These are phyloP conservation scores for Blepharisma undulans DNA, from an alignment of 169 alveolate species.

Conservation along the genomic window DNA sequence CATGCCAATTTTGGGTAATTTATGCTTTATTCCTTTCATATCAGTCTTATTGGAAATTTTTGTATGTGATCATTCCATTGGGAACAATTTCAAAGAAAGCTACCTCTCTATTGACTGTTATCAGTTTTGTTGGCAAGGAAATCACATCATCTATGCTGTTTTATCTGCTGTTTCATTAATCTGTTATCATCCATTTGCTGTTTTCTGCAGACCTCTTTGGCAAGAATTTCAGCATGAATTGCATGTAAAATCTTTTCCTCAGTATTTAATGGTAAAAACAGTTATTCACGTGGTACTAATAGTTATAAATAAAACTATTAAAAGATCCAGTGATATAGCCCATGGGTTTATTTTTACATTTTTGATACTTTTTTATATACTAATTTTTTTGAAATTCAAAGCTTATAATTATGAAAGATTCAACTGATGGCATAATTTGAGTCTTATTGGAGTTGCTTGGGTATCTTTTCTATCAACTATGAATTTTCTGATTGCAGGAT, in stretches of 20 bases:
- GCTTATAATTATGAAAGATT: slow-evolving; percentile 36
- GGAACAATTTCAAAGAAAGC: not conserved
- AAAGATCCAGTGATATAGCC: not conserved
- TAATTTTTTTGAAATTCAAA: not conserved
- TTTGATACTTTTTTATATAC: not conserved
- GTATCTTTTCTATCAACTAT: slow-evolving; percentile 32
- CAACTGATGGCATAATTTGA: slow-evolving; percentile 24
- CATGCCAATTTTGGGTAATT: not conserved
- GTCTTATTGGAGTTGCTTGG: not conserved
- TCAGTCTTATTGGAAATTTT: not conserved
- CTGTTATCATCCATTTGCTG: not conserved
- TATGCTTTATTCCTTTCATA: not conserved
- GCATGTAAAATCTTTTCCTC: not conserved
- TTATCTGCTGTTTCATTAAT: not conserved
- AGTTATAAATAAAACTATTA: not conserved
- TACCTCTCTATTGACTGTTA: not conserved
- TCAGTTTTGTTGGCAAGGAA: not conserved
- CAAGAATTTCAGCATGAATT: not conserved
- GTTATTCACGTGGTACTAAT: slow-evolving; percentile 16
- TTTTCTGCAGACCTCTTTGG: not conserved
- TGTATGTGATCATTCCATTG: not conserved
- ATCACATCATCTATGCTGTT: not conserved
- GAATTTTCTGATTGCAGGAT: not conserved
- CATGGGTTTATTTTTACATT: slow-evolving; percentile 30
- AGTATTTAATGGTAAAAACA: slow-evolving; percentile 28